These are phyloP conservation scores for Ascochyta koolunga DNA, from an alignment of 2,329 filamentous ascomycete genomes.

Conservation along the genomic window DNA sequence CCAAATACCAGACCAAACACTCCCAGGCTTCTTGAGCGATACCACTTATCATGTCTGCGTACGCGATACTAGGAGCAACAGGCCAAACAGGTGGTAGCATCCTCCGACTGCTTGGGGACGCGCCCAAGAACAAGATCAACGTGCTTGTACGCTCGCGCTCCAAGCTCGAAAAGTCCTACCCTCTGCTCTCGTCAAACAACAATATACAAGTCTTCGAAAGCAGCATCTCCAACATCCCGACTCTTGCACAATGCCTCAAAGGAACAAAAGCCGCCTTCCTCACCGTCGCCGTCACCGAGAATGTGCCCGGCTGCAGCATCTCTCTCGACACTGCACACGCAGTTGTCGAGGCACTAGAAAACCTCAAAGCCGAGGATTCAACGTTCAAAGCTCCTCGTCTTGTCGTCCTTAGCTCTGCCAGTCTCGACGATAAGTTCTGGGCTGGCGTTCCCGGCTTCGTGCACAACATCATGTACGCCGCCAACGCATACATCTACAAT, in stretches of 20 bases:
- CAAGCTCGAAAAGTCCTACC: slow-evolving; percentile 12
- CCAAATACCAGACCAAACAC: too few relatives aligned
- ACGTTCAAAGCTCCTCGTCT: slow-evolving; percentile 45
- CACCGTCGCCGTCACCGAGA: slow-evolving; percentile 50
- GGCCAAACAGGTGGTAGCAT: slow-evolving; percentile 21
- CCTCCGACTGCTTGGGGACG: slow-evolving; percentile 7
- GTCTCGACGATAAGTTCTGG: slow-evolving; percentile 49
- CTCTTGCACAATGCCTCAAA: slow-evolving; percentile 48
- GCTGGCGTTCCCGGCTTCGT: slow-evolving; percentile 33
- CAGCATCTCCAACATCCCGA: slow-evolving; percentile 47
- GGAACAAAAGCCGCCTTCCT: slow-evolving; percentile 50
- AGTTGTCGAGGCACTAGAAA: slow-evolving; percentile 49
- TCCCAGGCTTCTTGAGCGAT: too few relatives aligned
- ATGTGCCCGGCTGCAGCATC: slow-evolving; percentile 51
- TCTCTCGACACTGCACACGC: slow-evolving; percentile 44
- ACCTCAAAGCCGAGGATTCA: slow-evolving; percentile 20
- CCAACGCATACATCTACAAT: slow-evolving; percentile 48
- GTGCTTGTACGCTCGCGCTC: slow-evolving; percentile 20
- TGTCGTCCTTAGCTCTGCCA: slow-evolving; percentile 53
- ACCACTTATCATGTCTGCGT: slow-evolving; percentile 8
- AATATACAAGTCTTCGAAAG: slow-evolving; percentile 52
- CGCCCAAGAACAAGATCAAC: slow-evolving; percentile 14
- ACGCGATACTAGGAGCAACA: slow-evolving; percentile 22
- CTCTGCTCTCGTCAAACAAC: not conserved
- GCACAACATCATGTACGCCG: slow-evolving; percentile 37